phyloP scores from a whole-genome alignment of 306 rosid genomes.

The Coriaria nepalensis region DNA sequence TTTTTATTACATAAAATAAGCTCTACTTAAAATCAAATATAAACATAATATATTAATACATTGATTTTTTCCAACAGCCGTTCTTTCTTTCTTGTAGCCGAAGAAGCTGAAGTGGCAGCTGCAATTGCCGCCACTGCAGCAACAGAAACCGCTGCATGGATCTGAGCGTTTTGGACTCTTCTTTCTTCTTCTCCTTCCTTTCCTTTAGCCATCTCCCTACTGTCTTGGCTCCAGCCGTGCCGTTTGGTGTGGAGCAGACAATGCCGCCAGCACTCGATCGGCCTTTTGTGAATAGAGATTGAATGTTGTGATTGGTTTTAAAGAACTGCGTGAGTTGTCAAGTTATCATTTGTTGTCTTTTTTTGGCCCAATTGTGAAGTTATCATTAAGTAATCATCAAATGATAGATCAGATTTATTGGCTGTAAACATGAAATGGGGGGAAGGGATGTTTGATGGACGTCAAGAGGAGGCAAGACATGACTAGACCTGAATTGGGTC shows the following conservation, averaged over 20 bases:
- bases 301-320: slow-evolving; percentile 65
- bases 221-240: slow-evolving; percentile 52
- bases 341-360: too few relatives aligned
- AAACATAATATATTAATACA: too few relatives aligned
- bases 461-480: too few relatives aligned
- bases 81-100: slow-evolving; percentile 40
- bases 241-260: slow-evolving; percentile 21
- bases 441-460: too few relatives aligned
- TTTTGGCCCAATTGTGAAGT: too few relatives aligned
- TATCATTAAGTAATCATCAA: too few relatives aligned
- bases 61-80: too few relatives aligned
- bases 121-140: slow-evolving; percentile 90
- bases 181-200: slow-evolving; percentile 87
- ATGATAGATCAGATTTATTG: too few relatives aligned
- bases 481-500: too few relatives aligned
- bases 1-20: too few relatives aligned
- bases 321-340: slow-evolving; percentile 46
- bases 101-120: slow-evolving; percentile 72
- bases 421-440: too few relatives aligned
- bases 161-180: slow-evolving; percentile 84
- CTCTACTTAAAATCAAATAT: too few relatives aligned
- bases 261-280: slow-evolving; percentile 43
- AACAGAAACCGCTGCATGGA: slow-evolving; percentile 79
- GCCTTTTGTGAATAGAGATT: slow-evolving; percentile 62
- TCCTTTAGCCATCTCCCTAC: slow-evolving; percentile 98